These are phyloP conservation scores for Nannochloropsis limnetica DNA, from an alignment of 352 stramenopile species.

Conservation along the genomic window DNA sequence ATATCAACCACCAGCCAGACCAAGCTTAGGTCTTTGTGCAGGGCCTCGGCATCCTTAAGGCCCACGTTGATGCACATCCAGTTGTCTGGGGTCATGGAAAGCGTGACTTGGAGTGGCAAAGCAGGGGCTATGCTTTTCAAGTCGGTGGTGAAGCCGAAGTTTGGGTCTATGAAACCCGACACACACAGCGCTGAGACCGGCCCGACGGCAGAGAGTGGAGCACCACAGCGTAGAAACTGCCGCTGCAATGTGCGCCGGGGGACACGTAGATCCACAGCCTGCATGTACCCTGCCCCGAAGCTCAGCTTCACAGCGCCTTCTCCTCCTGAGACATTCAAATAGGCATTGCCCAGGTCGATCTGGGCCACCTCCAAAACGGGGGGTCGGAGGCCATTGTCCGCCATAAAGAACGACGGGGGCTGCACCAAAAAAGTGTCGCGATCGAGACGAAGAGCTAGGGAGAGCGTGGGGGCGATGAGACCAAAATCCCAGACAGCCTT, in stretches of 20 bases:
- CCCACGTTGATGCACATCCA: constrained; percentile 50
- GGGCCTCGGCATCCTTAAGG: constrained; percentile 41
- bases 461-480: constrained; percentile 13
- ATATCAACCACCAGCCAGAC: constrained; percentile 51
- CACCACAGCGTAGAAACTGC: constrained; percentile 13
- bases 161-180: constrained; percentile 21
- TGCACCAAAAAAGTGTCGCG: constrained; percentile 7
- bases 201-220: neutral
- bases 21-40: constrained; percentile 46
- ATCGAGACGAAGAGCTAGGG: neutral
- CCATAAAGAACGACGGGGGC: constrained; percentile 20
- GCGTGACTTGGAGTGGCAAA: constrained; percentile 41
- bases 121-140: neutral
- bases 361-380: neutral
- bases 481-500: neutral
- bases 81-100: constrained; percentile 45
- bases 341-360: constrained; percentile 11
- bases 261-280: constrained; percentile 20
- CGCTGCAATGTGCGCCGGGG: neutral
- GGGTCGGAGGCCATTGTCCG: constrained; percentile 21
- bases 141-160: constrained; percentile 17
- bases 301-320: constrained; percentile 9
- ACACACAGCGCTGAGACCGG: neutral
- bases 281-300: neutral
- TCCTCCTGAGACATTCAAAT: constrained; percentile 13